These are phyloP conservation scores for Coemansia sp. DNA, from an alignment of 192 early-diverging fungal species.

Conservation along the genomic window DNA sequence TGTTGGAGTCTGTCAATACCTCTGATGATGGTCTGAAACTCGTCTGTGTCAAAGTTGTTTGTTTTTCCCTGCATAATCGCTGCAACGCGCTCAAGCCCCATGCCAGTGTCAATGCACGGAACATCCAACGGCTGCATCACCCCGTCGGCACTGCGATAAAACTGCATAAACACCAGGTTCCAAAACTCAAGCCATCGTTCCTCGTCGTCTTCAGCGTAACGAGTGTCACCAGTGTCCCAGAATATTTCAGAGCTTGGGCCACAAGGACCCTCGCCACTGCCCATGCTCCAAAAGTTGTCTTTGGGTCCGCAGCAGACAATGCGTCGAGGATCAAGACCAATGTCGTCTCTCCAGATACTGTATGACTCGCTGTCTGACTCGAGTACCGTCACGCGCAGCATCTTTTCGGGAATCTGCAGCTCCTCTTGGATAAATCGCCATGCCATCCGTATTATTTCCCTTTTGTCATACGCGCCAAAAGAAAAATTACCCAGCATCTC, in stretches of 20 bases:
- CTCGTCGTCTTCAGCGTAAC: conserved; percentile 82
- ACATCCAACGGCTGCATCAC: conserved; percentile 76
- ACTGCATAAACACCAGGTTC: conserved; percentile 99
- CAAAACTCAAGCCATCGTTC: conserved; percentile 97
- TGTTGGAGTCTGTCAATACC: conserved; percentile 66
- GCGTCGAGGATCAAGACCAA: conserved; percentile 75
- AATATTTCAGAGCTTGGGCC: conserved; percentile 98
- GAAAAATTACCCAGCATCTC: conserved; percentile 99
- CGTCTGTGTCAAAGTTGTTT: conserved; percentile 98
- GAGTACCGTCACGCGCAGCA: conserved; percentile 93
- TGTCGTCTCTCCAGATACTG: conserved; percentile 77
- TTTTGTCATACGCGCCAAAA: conserved; percentile 98
- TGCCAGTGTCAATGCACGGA: conserved; percentile 97
- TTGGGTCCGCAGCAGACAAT: conserved; percentile 80
- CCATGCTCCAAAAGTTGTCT: conserved; percentile 99
- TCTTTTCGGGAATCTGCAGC: conserved; percentile 71
- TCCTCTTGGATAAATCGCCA: conserved; percentile 90
- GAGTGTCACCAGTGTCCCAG: conserved; percentile 89
- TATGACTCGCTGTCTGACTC: conserved; percentile 75
- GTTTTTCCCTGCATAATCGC: conserved; percentile 87
- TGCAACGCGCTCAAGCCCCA: conserved; percentile 94
- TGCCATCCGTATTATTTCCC: conserved; percentile 81
- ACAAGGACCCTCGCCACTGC: conserved; percentile 87
- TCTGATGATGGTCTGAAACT: conserved; percentile 76
- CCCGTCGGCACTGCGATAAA: conserved; percentile 88